Evolutionary conservation across 2,329 filamentous ascomycete species (phyloP), one percentile per base, ranked within the genome.

Genomic region (Microcyclospora pomicola): DNA sequence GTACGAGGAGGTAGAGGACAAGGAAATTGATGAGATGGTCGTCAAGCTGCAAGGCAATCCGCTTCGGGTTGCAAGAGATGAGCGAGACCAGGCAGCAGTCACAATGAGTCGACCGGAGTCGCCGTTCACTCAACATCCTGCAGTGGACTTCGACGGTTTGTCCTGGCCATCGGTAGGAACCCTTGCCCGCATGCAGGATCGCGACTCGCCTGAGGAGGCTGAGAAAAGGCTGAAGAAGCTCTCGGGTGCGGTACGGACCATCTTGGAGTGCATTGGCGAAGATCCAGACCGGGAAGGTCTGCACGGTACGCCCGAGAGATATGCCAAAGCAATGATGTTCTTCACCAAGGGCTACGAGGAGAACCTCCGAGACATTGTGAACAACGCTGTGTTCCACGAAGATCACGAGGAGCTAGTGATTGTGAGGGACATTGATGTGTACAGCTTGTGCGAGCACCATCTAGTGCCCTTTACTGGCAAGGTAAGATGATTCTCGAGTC

Each of bases 281-380:
- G 75, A 80, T 46, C 73, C 75, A 0, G 70, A 77, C 42, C 65
- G 75, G 35, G 75, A 79, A 52, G 75, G 75, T 3, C 60, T 80
- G 37, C 64, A 68, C n/a, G 68, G 71, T 35, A 79, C 75, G 0
- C 91, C 91, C 0, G 76, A 82, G 53, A 74, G 91, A 44, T 98
- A 96, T 59, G 88, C 91, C 34, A 91, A 94, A 62, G 91, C 91
- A 11, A 78, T 98, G 73, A 75, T 96, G 45, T 92, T 82, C 67
- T 86, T 98, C 61, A 98, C 91, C 5, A 86, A 92, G 60, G 91
- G 91, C 32, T 98, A 98, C 59, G 86, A 96, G 65, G 79, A 94
- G 66, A 95, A 95, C 54, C 75, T 95, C 38, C 72, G 77, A 44
- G 83, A 93, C 56, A 82, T 96, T 48, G 80, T 94, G 48, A 94